phyloP scores from a whole-genome alignment of 1,139 yeast species.

The Yamadazyma pseudoaaseri region DNA sequence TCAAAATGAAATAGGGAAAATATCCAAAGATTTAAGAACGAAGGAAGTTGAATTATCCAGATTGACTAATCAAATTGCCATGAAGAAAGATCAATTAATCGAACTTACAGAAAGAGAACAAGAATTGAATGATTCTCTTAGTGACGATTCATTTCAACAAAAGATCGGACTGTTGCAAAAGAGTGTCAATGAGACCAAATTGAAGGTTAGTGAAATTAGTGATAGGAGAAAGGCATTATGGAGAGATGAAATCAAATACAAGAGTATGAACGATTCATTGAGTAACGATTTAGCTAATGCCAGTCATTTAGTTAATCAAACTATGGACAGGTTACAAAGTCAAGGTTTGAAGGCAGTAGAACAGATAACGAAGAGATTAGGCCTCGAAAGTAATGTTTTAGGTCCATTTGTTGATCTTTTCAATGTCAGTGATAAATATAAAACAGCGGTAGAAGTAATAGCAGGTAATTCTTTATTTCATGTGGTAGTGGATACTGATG shows the following conservation, averaged over 20 bases:
- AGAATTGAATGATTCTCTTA: conserved; percentile 31
- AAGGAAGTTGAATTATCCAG: conserved; percentile 25
- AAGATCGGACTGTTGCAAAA: conserved; percentile 29
- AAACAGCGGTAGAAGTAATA: conserved; percentile 81
- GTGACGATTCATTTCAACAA: conserved; percentile 17
- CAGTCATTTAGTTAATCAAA: conserved; percentile 59
- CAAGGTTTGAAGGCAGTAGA: conserved; percentile 70
- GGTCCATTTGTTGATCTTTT: conserved; percentile 88
- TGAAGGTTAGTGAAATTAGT: conserved; percentile 41
- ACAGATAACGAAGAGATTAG: conserved; percentile 54
- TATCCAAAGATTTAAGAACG: conserved; percentile 17
- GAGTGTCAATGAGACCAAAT: conserved; percentile 36
- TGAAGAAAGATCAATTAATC: conserved; percentile 17
- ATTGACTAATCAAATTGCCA: conserved; percentile 19
- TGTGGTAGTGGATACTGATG: conserved; percentile 85
- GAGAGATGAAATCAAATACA: conserved; percentile 74
- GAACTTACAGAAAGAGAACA: conserved; percentile 40
- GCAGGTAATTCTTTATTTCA: conserved; percentile 88
- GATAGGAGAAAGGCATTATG: conserved; percentile 74
- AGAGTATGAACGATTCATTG: conserved; percentile 55
- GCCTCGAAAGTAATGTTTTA: conserved; percentile 58
- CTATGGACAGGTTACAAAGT: conserved; percentile 72
- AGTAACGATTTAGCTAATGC: conserved; percentile 56
- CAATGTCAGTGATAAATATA: conserved; percentile 76
- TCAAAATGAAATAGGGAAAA: conserved; percentile 24